Base-by-base conservation (phyloP, 2,329 filamentous ascomycete species). In the Bipolaris gigantea region DNA sequence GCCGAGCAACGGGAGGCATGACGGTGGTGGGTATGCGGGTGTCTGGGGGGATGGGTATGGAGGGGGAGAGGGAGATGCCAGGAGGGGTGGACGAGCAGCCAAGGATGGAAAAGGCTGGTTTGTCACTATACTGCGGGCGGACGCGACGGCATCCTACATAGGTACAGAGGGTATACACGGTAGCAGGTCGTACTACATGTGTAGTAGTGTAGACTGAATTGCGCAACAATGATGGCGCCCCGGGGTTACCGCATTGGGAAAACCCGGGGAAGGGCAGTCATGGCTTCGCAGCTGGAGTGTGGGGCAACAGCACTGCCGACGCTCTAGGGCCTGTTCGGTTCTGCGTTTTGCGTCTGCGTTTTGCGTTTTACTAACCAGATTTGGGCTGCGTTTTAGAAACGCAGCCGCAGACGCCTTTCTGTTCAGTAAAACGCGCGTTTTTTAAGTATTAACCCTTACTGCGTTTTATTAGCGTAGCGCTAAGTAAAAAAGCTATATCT, bases 1-100 rank as follows among this genome's bases (percentile, higher is more conserved):
- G 81, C 52, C 64, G 66, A 27, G 67, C 32, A n/a, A 67, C 51
- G 10, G 69, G 69, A 25, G 71, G 65, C 68, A 73, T 73, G 25
- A 48, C 55, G 51, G 54, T 33, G 25, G 35, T 36, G 35, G 35
- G 16, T 18, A 18, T 36, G 35, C 8, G 33, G 33, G 33, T 16
- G 33, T 35, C 15, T 46, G n/a, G 19, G 13, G n/a, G 23, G n/a
- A 15, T 11, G 18, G 23, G 5, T 4, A 6, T n/a, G 7, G 16
- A 35, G 18, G 4, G 25, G 21, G 25, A 40, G 21, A 15, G 5
- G 34, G 11, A 27, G 25, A 27, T 27, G 25, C 7, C 38, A 40
- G 38, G 10, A 23, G 38, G 18, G 19, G 27, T 30, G 27, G 27
- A 13, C 27, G 27, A 30, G 27, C 10, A 30, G 27, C 27, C 27